Percentiles rank a stretch among this genome's conserved stretches.
Evolutionary conservation across 108 stramenopile genomes (phyloP).

Genomic region (Skeletonema menzelii): DNA sequence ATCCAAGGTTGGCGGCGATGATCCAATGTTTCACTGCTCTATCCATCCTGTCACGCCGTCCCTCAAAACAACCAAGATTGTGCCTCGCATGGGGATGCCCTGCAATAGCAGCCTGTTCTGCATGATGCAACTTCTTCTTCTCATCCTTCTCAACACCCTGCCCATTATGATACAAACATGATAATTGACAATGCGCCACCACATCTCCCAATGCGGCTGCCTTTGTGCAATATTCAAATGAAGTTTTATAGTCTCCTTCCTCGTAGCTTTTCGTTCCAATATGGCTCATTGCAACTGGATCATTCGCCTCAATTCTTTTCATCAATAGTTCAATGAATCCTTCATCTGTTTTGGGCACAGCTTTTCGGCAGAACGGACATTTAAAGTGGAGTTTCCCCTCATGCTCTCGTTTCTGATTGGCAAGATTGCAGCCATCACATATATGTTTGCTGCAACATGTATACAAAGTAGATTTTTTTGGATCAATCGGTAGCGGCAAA

Average conservation of each 20-base stretch:
- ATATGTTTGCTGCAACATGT: no score
- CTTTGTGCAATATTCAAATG: background rate
- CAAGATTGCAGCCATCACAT: no score
- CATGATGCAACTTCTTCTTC: background rate
- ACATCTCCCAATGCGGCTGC: background rate
- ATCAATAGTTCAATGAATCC: no score
- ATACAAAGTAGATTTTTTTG: no score
- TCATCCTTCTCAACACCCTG: background rate
- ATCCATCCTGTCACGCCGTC: background rate
- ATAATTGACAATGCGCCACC: background rate
- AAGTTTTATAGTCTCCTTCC: background rate
- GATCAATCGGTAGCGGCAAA: no score
- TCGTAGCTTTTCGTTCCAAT: background rate
- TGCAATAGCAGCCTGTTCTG: background rate
- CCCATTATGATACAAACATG: background rate
- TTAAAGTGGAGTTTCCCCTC: no score
- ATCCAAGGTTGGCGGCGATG: slow-evolving; percentile 1
- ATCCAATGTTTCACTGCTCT: background rate
- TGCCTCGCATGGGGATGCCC: background rate
- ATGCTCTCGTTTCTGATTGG: no score
- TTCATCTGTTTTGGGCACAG: no score
- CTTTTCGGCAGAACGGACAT: no score
- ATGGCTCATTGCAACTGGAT: background rate
- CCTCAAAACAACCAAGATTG: background rate
- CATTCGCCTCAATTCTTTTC: background rate